These are phyloP conservation scores for Fraxinus xanthoxyloides DNA, from an alignment of 305 asterid species.

Conservation along the genomic window DNA sequence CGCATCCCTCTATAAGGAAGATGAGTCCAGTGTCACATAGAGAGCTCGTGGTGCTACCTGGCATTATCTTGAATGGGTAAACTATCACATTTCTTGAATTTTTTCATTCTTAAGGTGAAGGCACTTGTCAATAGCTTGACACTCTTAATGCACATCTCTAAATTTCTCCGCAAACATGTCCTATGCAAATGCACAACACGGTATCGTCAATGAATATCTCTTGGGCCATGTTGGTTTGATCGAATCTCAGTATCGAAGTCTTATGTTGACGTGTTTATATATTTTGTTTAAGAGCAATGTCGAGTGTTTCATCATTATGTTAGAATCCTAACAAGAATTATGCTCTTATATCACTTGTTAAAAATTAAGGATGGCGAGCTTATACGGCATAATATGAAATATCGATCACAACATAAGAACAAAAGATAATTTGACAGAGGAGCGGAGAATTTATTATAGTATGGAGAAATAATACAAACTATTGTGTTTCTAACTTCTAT, in stretches of 20 bases:
- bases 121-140: background rate
- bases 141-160: background rate
- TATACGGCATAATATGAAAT: no score
- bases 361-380: no score
- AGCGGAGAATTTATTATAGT: no score
- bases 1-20: no score
- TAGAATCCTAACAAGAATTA: no score
- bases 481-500: no score
- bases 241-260: background rate
- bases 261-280: background rate
- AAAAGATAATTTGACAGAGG: no score
- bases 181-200: background rate
- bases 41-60: background rate
- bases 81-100: background rate
- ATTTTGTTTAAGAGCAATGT: background rate
- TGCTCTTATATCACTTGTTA: no score
- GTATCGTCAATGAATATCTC: background rate
- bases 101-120: background rate
- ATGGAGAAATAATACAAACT: no score
- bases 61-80: background rate
- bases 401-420: no score
- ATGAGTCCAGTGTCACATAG: background rate
- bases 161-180: background rate
- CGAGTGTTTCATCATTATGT: no score
- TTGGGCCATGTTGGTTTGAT: background rate